Evolutionary conservation across 78 protist genomes (phyloP).

Genomic region (Dictyostelium discoideum): DNA sequence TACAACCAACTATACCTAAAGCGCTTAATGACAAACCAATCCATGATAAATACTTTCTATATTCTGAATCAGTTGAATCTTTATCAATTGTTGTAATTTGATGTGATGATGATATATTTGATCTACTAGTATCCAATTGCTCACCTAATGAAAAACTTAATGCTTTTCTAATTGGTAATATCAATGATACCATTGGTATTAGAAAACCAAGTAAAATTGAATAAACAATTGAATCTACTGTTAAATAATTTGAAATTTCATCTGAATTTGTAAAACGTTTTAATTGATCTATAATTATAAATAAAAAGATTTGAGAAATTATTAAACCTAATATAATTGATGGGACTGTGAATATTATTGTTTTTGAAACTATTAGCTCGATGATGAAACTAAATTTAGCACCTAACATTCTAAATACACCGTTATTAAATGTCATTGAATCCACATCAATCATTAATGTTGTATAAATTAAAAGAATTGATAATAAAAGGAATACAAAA

Average conservation of each 20-base stretch:
- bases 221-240: slow-evolving; percentile 20
- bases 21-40: slow-evolving; percentile 75
- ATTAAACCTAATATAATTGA: slow-evolving; percentile 90
- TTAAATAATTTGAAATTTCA: slow-evolving; percentile 13
- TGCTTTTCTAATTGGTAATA: slow-evolving; percentile 89
- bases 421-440: slow-evolving; percentile 92
- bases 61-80: slow-evolving; percentile 20
- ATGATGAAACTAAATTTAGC: slow-evolving; percentile 58
- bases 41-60: slow-evolving; percentile 21
- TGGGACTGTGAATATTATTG: slow-evolving; percentile 87
- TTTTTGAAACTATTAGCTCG: slow-evolving; percentile 79
- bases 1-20: slow-evolving; percentile 85
- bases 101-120: slow-evolving; percentile 70
- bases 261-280: not conserved
- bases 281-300: not conserved
- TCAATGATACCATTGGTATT: slow-evolving; percentile 86
- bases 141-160: slow-evolving; percentile 53
- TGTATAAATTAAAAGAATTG: slow-evolving; percentile 90
- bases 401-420: slow-evolving; percentile 91
- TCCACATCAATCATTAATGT: slow-evolving; percentile 92
- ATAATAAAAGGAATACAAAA: slow-evolving; percentile 66
- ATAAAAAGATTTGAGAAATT: slow-evolving; percentile 26
- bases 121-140: slow-evolving; percentile 80
- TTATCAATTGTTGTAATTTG: slow-evolving; percentile 38
- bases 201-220: slow-evolving; percentile 84